These are phyloP conservation scores for Stemphylium beticola DNA, from an alignment of 2,329 filamentous ascomycete genomes.

Conservation along the genomic window DNA sequence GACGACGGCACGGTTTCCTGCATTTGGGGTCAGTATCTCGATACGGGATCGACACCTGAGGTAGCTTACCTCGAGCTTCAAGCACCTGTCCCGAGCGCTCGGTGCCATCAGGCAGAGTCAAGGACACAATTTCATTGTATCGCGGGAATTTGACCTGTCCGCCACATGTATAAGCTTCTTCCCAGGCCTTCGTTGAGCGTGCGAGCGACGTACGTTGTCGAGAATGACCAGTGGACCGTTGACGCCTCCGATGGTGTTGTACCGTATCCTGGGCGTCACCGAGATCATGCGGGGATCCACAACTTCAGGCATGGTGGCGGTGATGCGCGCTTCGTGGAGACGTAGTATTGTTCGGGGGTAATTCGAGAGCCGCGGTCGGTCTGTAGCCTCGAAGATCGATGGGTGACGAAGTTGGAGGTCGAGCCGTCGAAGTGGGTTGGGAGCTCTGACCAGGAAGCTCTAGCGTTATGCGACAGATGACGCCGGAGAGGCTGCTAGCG, in stretches of 20 bases:
- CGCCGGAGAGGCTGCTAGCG: constrained; percentile 9
- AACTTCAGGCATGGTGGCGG: constrained; percentile 46
- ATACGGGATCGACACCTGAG: neutral
- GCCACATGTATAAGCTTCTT: constrained; percentile 29
- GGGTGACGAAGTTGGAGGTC: constrained; percentile 33
- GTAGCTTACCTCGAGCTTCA: constrained; percentile 84
- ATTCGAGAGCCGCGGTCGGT: constrained; percentile 26
- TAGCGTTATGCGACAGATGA: constrained; percentile 20
- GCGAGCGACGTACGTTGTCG: constrained; percentile 75
- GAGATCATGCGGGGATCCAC: constrained; percentile 59
- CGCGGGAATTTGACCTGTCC: constrained; percentile 91
- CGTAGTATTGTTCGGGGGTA: constrained; percentile 26
- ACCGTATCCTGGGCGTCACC: constrained; percentile 77
- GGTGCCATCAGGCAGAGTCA: constrained; percentile 94
- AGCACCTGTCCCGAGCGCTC: constrained; percentile 94
- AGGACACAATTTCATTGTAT: constrained; percentile 96
- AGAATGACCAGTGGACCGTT: constrained; percentile 98
- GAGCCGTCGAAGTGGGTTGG: constrained; percentile 33
- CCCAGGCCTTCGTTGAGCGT: constrained; percentile 2
- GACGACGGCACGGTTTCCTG: constrained; percentile 91
- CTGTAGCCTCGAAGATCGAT: constrained; percentile 25
- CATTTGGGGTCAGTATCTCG: constrained; percentile 22
- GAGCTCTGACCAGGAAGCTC: constrained; percentile 29
- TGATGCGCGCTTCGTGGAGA: constrained; percentile 24
- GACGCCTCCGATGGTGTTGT: constrained; percentile 98